A percentile compares a stretch with the other conserved stretches of the same genome.
These are phyloP conservation scores for Xylaria sp. DNA, from an alignment of 2,329 filamentous ascomycete genomes.

Conservation along the genomic window DNA sequence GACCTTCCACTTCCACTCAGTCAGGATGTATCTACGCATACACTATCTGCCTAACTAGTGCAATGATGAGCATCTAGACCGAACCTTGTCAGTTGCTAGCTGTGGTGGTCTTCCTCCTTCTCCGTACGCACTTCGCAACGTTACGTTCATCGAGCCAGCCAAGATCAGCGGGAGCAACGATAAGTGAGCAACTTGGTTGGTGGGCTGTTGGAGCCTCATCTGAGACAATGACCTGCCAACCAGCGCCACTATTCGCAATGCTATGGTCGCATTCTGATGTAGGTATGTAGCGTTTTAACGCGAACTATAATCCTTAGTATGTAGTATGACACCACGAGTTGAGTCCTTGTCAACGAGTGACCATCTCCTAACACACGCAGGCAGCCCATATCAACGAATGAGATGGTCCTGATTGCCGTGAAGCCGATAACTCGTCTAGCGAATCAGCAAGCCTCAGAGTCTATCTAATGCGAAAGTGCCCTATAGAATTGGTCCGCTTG, in stretches of 20 bases:
- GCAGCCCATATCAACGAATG: constrained; percentile 32
- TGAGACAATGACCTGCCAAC: constrained; percentile 36
- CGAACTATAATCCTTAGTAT: constrained; percentile 14
- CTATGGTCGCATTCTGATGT: constrained; percentile 34
- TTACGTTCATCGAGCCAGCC: constrained; percentile 44
- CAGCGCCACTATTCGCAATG: constrained; percentile 25
- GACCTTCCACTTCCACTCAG: constrained; percentile 35
- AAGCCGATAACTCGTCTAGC: constrained; percentile 8
- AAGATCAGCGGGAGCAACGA: not conserved
- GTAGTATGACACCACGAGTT: not conserved
- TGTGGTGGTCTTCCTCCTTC: not conserved
- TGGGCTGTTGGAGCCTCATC: constrained; percentile 42
- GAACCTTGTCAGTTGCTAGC: constrained; percentile 4
- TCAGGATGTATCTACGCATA: not conserved
- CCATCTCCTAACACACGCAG: not conserved
- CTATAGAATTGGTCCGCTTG: constrained; percentile 14
- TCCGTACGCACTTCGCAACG: constrained; percentile 44
- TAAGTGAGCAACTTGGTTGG: constrained; percentile 16
- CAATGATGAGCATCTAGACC: constrained; percentile 18
- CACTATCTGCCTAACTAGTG: constrained; percentile 17
- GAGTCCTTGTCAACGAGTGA: constrained; percentile 11
- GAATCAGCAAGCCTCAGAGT: constrained; percentile 25
- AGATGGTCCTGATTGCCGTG: constrained; percentile 13
- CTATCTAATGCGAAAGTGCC: constrained; percentile 10
- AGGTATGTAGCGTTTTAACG: constrained; percentile 9